A percentile compares a stretch with the other conserved stretches of the same genome.
Conservation (phyloP, 2,329 filamentous ascomycete species). For the Clarireedia monteithiana region DNA sequence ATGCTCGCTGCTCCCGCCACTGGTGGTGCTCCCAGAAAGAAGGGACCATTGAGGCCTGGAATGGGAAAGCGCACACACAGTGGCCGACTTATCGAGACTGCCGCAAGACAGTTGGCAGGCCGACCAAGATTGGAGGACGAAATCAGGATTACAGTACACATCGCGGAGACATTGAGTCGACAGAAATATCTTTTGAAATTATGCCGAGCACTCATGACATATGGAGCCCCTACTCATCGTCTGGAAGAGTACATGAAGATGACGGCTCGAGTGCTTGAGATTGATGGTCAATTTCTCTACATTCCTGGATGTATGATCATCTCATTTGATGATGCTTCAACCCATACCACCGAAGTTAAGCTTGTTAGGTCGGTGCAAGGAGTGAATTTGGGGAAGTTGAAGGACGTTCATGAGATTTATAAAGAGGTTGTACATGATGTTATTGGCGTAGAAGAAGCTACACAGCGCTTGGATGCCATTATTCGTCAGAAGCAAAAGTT, state of each 20-base stretch:
- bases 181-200: conserved; percentile 80
- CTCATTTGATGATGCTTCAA: conserved; percentile 70
- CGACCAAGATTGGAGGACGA: conserved; percentile 29
- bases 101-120: conserved; percentile 16
- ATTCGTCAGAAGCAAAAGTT: conserved; percentile 40
- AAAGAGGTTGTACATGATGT: conserved; percentile 75
- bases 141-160: conserved; percentile 46
- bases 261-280: conserved; percentile 81
- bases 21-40: conserved; percentile 32
- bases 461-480: conserved; percentile 49
- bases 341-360: conserved; percentile 75
- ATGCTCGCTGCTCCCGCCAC: conserved; percentile 39
- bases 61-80: conserved; percentile 24
- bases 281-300: conserved; percentile 84
- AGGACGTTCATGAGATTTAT: conserved; percentile 70
- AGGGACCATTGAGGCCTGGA: conserved; percentile 16
- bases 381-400: conserved; percentile 64
- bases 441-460: conserved; percentile 65
- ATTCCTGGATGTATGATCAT: conserved; percentile 92
- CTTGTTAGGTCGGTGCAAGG: conserved; percentile 62
- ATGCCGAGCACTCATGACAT: conserved; percentile 80
- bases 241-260: conserved; percentile 88
- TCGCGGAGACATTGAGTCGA: conserved; percentile 63
- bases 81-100: conserved; percentile 19
- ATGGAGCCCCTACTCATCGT: conserved; percentile 83